phyloP scores from a whole-genome alignment of 768 basidiomycete genomes.

The Arthromyces matolae region DNA sequence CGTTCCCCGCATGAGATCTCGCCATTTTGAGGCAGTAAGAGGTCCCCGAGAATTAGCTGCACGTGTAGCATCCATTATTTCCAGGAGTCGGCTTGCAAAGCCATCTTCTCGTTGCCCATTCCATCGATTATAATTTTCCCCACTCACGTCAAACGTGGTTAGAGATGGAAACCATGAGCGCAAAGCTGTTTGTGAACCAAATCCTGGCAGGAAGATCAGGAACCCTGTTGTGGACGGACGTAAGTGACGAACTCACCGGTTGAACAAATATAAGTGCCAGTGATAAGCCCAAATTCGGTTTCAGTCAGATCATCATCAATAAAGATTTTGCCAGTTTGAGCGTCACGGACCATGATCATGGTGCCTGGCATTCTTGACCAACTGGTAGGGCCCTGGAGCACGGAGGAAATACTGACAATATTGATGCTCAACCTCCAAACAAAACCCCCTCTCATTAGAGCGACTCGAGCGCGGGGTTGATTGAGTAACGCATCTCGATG shows the following conservation, averaged over 20 bases:
- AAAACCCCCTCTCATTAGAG: conserved; percentile 13
- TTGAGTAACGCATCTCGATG: too few species aligned
- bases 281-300: conserved; percentile 6
- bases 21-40: neutral
- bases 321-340: neutral
- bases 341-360: neutral
- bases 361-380: neutral
- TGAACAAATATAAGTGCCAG: too few species aligned
- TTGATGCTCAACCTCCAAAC: conserved; percentile 12
- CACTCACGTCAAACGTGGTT: conserved; percentile 1
- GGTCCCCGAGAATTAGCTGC: neutral
- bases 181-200: too few species aligned
- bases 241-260: too few species aligned
- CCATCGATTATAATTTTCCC: conserved; percentile 1
- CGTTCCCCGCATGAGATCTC: neutral
- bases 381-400: conserved; percentile 11
- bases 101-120: neutral
- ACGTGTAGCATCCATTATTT: neutral
- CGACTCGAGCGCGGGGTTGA: too few species aligned
- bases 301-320: conserved; percentile 15
- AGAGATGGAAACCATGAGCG: conserved; percentile 17
- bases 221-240: too few species aligned
- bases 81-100: neutral
- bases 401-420: conserved; percentile 7
- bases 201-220: too few species aligned